Base-by-base conservation (phyloP, 169 alveolate genomes). In the Fabrea salina region DNA sequence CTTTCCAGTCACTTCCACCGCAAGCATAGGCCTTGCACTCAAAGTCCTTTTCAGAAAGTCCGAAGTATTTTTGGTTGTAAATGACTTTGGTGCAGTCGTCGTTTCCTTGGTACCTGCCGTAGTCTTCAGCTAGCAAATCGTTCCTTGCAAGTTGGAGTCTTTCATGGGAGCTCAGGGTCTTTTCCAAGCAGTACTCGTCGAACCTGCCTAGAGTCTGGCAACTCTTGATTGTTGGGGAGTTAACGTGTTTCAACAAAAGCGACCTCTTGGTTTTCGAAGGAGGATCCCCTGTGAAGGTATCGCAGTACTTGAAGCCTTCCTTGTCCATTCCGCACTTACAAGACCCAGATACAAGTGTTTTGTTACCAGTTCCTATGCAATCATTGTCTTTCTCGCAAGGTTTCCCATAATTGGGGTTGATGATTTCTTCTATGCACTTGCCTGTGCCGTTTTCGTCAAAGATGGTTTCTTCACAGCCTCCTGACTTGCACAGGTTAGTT, bases 281-380 rank as follows among this genome's bases (percentile, higher is more conserved):
- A 61, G 74, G 74, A 30, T 61, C 74, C 27, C 74, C 74, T n/a
- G 53, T 61, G n/a, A 27, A 37, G 1, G 74, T 51, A 61, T 61
- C 49, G 32, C 74, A 61, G 3, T 61, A 61, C 32, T 47, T 51
- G n/a, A 30, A 37, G 1, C 74, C 74, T 33, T 61, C 22, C 25
- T 33, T 22, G 39, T 61, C 74, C 74, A 61, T 61, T 33, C 74
- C 74, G 39, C 74, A 61, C n/a, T 13, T n/a, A 27, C 74, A 61
- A 32, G 74, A 13, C 11, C 74, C 74, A 32, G 11, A 5, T 22
- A n/a, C 50, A 16, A 11, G 11, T 25, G 43, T 33, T 3, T 51
- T 51, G 8, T 22, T 25, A 13, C 67, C 27, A 37, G 11, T 11
- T 16, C 51, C 74, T 8, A 16, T 16, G 50, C 74, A 61, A 27